Evolutionary conservation across 441 rosid genomes (phyloP).

Genomic region (Aquilaria agallochum): DNA sequence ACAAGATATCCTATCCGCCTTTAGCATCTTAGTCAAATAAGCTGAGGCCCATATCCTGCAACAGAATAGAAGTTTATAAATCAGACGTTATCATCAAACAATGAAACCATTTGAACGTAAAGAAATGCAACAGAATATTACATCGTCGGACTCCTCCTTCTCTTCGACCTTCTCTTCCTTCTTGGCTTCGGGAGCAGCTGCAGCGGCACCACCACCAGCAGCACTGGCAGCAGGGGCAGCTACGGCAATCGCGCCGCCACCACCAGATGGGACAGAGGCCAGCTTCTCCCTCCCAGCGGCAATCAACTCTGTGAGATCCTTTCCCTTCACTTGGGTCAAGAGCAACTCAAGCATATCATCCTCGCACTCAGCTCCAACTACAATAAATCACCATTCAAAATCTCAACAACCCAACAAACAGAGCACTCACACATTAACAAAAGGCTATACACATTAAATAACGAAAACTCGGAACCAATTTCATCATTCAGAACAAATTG

Average conservation of each 20-base stretch:
- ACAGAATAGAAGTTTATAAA: not conserved
- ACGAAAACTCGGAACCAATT: not conserved
- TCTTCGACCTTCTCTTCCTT: conserved; percentile 82
- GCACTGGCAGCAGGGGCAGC: conserved; percentile 34
- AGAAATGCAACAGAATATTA: conserved; percentile 12
- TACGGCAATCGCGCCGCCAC: conserved; percentile 54
- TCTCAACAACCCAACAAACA: not conserved
- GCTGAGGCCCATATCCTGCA: conserved; percentile 73
- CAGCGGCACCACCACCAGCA: conserved; percentile 33
- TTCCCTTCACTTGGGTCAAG: conserved; percentile 55
- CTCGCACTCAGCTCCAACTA: conserved; percentile 87
- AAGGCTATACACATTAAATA: not conserved
- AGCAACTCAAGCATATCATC: conserved; percentile 63
- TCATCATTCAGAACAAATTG: not conserved
- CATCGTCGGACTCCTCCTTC: conserved; percentile 86
- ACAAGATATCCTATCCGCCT: not conserved
- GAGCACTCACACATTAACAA: not conserved
- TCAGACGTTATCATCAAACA: not conserved
- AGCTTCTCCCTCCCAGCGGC: conserved; percentile 82
- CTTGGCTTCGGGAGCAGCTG: conserved; percentile 56
- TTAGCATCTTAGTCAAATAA: conserved; percentile 45
- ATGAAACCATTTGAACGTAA: not conserved
- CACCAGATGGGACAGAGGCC: conserved; percentile 85
- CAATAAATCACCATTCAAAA: not conserved
- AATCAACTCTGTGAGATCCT: conserved; percentile 68